Evolutionary conservation across 805 yeast genomes (phyloP).

Genomic region (Barnettozyma sucrosica): DNA sequence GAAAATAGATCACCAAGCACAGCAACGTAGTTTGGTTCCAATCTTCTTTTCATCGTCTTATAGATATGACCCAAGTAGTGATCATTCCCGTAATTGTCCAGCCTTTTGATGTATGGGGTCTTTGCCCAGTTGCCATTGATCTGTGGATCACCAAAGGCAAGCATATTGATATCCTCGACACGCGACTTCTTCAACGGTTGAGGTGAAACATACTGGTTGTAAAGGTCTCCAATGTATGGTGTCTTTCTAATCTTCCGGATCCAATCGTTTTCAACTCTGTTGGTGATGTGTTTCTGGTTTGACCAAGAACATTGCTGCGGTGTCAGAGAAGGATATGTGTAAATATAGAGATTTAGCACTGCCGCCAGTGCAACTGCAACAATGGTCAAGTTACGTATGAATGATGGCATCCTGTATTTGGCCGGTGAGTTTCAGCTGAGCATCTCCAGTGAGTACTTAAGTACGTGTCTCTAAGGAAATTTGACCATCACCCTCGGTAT

Average conservation of each 20-base stretch:
- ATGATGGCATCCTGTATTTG: slow-evolving; percentile 1
- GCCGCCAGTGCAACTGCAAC: slow-evolving; percentile 32
- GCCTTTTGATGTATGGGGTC: slow-evolving; percentile 63
- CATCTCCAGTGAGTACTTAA: too few species aligned
- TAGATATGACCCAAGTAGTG: slow-evolving; percentile 82
- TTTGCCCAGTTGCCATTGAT: slow-evolving; percentile 80
- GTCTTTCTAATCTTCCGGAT: slow-evolving; percentile 9
- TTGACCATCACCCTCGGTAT: neutral
- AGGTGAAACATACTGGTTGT: slow-evolving; percentile 26
- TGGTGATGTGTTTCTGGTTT: slow-evolving; percentile 20
- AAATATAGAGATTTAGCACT: slow-evolving; percentile 55
- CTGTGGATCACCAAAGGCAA: slow-evolving; percentile 96
- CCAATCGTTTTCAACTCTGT: slow-evolving; percentile 4
- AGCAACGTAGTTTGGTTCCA: slow-evolving; percentile 73
- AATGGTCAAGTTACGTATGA: slow-evolving; percentile 21
- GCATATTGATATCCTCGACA: slow-evolving; percentile 49
- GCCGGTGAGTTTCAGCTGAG: neutral
- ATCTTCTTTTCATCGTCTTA: slow-evolving; percentile 51
- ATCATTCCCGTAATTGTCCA: slow-evolving; percentile 90
- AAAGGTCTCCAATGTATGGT: slow-evolving; percentile 21
- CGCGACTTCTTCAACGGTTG: slow-evolving; percentile 7
- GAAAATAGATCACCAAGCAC: slow-evolving; percentile 92
- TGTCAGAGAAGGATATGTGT: slow-evolving; percentile 66
- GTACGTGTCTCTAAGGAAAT: neutral
- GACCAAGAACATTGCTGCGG: slow-evolving; percentile 58